Evolutionary conservation across 106 monocot genomes (phyloP), one percentile per base, ranked within the genome.

Genomic region (Narthecium ossifragum): DNA sequence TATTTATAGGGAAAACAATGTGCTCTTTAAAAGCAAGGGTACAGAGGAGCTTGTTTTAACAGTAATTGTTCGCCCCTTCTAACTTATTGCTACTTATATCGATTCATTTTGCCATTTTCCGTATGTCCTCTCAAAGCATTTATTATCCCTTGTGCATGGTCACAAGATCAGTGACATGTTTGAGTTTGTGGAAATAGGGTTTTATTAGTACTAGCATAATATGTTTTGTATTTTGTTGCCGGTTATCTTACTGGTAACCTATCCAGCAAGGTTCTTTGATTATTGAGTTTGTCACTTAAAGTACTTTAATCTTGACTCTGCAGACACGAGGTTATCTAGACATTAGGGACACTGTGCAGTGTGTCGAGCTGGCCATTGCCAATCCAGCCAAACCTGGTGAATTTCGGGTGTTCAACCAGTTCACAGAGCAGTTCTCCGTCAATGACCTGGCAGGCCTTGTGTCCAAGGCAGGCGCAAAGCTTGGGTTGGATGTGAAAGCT

Each of bases 351-450:
- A 96, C 94, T 10, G 85, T 96, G 7, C 94, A 84, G 58, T 90
- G 94, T 40, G 80, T 96, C 17, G 94, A 96, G 67, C 80, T 96
- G 2, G 94, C 90, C 47, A 86, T 96, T 8, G 85, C 94, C 15
- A 90, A 90, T 65, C 90, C 94, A 23, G 85, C 94, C 46, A 96
- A 78, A 55, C 78, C 39, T 11, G 94, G 94, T 1, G 86, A 90
- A 57, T 96, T 96, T 59, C 80, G 90, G 6, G 90, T 96, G 26
- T 96, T 96, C 70, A 94, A 94, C 80, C 94, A 94, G 67, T 94
- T 94, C 72, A 90, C 90, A 1, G 94, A 94, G 59, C 89, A 84
- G 54, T 96, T 90, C 65, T 96, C 94, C 0, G 83, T 96, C 31
- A 96, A 96, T 36, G 80, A 96, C 27, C 83, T 96, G 0, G 86